Evolutionary conservation across 805 yeast species (phyloP), one percentile per base, ranked within the genome.

Genomic region (Candida ascalaphidarum): DNA sequence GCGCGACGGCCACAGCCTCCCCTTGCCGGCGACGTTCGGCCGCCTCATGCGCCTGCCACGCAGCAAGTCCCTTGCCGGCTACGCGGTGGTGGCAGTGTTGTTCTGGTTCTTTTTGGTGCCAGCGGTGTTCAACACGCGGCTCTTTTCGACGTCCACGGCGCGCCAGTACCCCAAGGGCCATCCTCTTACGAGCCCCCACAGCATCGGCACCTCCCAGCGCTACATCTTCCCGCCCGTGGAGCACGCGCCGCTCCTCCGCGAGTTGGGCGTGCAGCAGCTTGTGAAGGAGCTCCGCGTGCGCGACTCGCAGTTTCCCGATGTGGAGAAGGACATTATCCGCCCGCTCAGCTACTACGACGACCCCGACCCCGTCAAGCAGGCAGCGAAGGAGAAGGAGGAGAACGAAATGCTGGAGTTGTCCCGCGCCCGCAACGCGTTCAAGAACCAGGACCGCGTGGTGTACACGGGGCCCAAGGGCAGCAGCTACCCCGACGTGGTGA

Each of bases 221-320:
- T 65, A 72, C 43, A 77, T 81, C 10, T 81, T 69, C 44, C 92
- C 92, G n/a, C 69, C 74, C n/a, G 65, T 80, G 21, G 86, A 81
- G 38, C 77, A 81, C 43, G 77, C 82, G 4, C 71, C 76, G 0
- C 48, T 67, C 14, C 58, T 81, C 34, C 69, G 72, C 38, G 77
- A 76, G 33, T 45, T 81, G 28, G 70, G 75, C 2, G 50, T 74
- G 13, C 61, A 65, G 30, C 61, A 65, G 11, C 51, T 81, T 18
- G 77, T 74, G 33, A 62, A 61, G 18, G 63, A 61, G 25, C 56
- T 68, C 27, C 48, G 55, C n/a, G 71, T 68, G 23, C 44, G 68
- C 11, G 70, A 70, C 34, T 63, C 71, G 5, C 49, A 52, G 29
- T 48, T 47, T 31, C 64, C 63, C 6, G 63, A 55, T 27, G 41